Conservation (phyloP, 768 basidiomycete species). For the Cystofilobasidium capitatum region DNA sequence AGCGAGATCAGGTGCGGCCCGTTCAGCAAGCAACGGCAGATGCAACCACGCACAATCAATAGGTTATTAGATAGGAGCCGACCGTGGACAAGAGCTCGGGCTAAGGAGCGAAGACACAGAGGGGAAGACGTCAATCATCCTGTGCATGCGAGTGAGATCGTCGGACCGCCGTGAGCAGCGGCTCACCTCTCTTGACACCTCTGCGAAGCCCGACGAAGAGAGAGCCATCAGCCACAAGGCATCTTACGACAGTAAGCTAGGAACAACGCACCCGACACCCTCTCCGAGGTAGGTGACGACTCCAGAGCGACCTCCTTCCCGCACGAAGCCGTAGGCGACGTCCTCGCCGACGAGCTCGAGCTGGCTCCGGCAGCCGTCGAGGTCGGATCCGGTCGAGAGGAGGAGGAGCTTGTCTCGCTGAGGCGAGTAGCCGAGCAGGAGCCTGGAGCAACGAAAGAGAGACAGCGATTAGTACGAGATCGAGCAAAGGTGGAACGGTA, state of each 20-base stretch:
- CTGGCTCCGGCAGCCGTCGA: background rate
- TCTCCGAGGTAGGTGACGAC: background rate
- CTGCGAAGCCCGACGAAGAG: background rate
- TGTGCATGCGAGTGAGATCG: background rate
- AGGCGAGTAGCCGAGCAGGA: background rate
- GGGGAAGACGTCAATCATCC: background rate
- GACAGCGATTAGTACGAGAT: background rate
- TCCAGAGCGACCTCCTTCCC: background rate
- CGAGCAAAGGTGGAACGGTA: background rate
- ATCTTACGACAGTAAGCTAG: background rate
- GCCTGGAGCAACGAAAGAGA: background rate
- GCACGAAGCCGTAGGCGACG: background rate
- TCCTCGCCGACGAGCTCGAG: background rate
- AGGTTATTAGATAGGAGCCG: background rate
- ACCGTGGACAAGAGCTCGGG: background rate
- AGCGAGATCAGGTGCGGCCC: no score
- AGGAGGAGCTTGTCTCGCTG: background rate
- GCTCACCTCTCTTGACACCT: constrained; percentile 1
- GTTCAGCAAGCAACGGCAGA: no score
- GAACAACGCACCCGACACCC: background rate
- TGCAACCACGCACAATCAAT: background rate
- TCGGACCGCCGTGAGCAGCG: background rate
- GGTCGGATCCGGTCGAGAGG: background rate
- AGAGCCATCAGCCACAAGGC: background rate
- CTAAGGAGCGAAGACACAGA: background rate